A percentile compares a stretch with the other conserved stretches of the same genome.
Evolutionary conservation across 352 stramenopile genomes (phyloP).

Genomic region (Phytophthora pistaciae): DNA sequence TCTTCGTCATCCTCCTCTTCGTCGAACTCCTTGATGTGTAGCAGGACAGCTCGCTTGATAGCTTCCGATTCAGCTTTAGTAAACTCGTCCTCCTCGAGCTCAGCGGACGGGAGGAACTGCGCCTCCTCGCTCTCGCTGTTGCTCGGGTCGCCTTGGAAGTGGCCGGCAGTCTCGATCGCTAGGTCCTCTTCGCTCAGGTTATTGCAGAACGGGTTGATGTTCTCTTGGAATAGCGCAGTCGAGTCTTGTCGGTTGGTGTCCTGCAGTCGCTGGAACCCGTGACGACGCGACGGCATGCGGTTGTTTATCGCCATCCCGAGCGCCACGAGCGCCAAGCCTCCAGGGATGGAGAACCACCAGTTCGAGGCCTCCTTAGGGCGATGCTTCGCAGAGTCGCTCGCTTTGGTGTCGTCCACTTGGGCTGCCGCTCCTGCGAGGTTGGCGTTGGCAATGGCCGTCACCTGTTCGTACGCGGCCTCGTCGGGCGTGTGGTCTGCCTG

Average conservation of each 20-base stretch:
- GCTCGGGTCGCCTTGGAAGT: slow-evolving; percentile 33
- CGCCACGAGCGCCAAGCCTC: slow-evolving; percentile 48
- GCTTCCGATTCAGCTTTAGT: slow-evolving; percentile 25
- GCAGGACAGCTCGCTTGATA: slow-evolving; percentile 34
- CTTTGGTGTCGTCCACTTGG: slow-evolving; percentile 11
- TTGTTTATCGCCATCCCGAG: slow-evolving; percentile 48
- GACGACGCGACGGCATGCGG: slow-evolving; percentile 8
- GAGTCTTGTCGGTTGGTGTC: slow-evolving; percentile 27
- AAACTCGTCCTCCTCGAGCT: slow-evolving; percentile 21
- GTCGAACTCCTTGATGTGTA: slow-evolving; percentile 41
- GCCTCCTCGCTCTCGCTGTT: slow-evolving; percentile 31
- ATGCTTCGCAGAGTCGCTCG: neutral
- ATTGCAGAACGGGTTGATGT: slow-evolving; percentile 83
- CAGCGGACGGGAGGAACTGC: slow-evolving; percentile 24
- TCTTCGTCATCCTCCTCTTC: slow-evolving; percentile 24
- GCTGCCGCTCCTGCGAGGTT: slow-evolving; percentile 20
- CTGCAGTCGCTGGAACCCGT: slow-evolving; percentile 51
- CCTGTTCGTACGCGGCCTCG: slow-evolving; percentile 21
- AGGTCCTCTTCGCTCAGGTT: slow-evolving; percentile 32
- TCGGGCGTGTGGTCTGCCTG: slow-evolving; percentile 23
- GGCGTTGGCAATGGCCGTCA: slow-evolving; percentile 16
- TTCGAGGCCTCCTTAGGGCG: slow-evolving; percentile 35
- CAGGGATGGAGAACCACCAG: slow-evolving; percentile 58
- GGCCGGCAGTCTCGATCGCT: slow-evolving; percentile 44
- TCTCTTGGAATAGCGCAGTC: slow-evolving; percentile 39